Evolutionary conservation across 2,329 filamentous ascomycete species (phyloP).

Genomic region (Cordyceps farinosa): DNA sequence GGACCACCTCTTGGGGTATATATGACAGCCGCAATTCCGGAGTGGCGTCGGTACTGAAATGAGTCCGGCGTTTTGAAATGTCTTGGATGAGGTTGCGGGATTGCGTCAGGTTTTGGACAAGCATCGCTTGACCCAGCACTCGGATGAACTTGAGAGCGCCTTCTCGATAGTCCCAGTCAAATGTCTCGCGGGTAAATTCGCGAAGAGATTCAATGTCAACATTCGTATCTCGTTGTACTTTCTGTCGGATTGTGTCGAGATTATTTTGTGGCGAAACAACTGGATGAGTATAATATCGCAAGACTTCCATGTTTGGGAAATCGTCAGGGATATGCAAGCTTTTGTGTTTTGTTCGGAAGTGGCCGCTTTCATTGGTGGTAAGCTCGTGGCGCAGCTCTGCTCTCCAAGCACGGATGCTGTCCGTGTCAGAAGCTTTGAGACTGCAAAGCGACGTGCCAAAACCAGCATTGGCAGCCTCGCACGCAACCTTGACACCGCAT

Average conservation of each 20-base stretch:
- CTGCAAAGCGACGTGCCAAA: conserved; percentile 75
- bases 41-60: conserved; percentile 70
- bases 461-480: conserved; percentile 82
- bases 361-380: conserved; percentile 75
- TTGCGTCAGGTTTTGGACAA: conserved; percentile 55
- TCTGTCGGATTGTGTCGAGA: conserved; percentile 25
- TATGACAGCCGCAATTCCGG: conserved; percentile 78
- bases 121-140: conserved; percentile 71
- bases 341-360: conserved; percentile 74
- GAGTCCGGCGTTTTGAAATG: conserved; percentile 65
- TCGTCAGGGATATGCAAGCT: conserved; percentile 70
- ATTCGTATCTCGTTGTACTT: conserved; percentile 21
- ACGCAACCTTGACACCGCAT: conserved; percentile 83
- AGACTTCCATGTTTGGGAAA: conserved; percentile 75
- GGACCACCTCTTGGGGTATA: conserved; percentile 71
- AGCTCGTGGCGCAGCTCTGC: conserved; percentile 70
- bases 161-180: conserved; percentile 77
- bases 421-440: conserved; percentile 56
- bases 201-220: conserved; percentile 53
- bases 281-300: conserved; percentile 85
- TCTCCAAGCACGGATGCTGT: conserved; percentile 66
- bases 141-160: conserved; percentile 84
- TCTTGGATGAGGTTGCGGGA: conserved; percentile 33
- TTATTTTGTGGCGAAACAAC: conserved; percentile 66
- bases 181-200: conserved; percentile 71